A percentile compares a stretch with the other conserved stretches of the same genome.
Evolutionary conservation across 1,284 basidiomycete species (phyloP).

Genomic region (Irpex lacteus): DNA sequence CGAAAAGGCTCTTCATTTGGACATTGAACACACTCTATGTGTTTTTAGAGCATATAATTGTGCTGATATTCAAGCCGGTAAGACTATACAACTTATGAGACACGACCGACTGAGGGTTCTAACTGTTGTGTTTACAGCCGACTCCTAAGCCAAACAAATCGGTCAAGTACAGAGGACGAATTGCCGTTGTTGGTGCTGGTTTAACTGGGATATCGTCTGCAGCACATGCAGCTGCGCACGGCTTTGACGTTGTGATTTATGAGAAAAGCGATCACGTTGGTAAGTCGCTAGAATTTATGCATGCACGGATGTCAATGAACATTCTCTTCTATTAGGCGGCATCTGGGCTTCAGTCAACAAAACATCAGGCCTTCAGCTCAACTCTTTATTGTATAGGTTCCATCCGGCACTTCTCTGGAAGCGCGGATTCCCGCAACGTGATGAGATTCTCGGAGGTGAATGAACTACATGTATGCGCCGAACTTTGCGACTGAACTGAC

Average conservation of each 20-base stretch:
- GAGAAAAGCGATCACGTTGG: conserved; percentile 32
- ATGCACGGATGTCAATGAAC: not conserved
- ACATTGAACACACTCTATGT: conserved; percentile 36
- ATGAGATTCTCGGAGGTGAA: conserved; percentile 53
- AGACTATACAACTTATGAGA: conserved; percentile 10
- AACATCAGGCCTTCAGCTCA: conserved; percentile 60
- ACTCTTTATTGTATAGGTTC: conserved; percentile 56
- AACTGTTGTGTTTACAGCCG: conserved; percentile 13
- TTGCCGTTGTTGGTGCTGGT: conserved; percentile 53
- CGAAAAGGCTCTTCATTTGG: conserved; percentile 9
- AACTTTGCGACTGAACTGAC: not conserved
- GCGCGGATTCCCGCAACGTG: conserved; percentile 44
- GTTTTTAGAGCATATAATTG: conserved; percentile 35
- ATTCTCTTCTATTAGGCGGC: conserved; percentile 37
- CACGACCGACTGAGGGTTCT: not conserved
- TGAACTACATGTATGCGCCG: not conserved
- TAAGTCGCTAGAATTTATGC: conserved; percentile 5
- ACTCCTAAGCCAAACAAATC: conserved; percentile 18
- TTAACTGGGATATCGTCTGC: conserved; percentile 50
- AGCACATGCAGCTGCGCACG: conserved; percentile 50
- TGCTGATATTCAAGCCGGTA: conserved; percentile 43
- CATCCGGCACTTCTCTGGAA: conserved; percentile 47
- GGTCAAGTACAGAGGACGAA: conserved; percentile 35
- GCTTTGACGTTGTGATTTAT: conserved; percentile 53
- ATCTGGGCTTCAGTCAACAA: conserved; percentile 64